phyloP scores from a whole-genome alignment of 345 rosid genomes.

The Psidium friedrichsthalianum region DNA sequence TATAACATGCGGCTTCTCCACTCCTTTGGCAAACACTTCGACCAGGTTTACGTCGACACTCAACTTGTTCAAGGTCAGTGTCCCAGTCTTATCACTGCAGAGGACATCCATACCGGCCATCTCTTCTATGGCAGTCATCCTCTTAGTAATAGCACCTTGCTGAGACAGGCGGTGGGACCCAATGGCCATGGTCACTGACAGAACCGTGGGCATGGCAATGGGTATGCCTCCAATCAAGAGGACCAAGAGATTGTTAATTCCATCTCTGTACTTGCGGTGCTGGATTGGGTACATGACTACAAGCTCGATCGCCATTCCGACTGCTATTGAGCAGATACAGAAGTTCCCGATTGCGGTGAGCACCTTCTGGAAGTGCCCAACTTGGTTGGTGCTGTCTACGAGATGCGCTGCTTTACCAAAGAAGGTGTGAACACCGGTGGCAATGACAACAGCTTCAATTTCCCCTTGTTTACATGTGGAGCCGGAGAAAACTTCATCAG shows the following conservation, averaged over 20 bases:
- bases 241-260: slow-evolving; percentile 75
- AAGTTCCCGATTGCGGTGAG: slow-evolving; percentile 81
- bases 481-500: slow-evolving; percentile 67
- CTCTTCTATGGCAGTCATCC: slow-evolving; percentile 91
- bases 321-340: slow-evolving; percentile 65
- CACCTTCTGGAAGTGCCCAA: slow-evolving; percentile 80
- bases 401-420: slow-evolving; percentile 92
- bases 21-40: slow-evolving; percentile 63
- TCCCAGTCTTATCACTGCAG: slow-evolving; percentile 85
- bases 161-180: slow-evolving; percentile 68
- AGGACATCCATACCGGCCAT: slow-evolving; percentile 95
- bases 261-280: slow-evolving; percentile 48
- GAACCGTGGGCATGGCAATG: slow-evolving; percentile 77
- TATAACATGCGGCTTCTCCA: slow-evolving; percentile 51
- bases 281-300: slow-evolving; percentile 83
- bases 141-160: slow-evolving; percentile 86
- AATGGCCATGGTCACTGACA: slow-evolving; percentile 87
- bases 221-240: slow-evolving; percentile 92
- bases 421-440: slow-evolving; percentile 83
- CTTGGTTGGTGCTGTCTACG: slow-evolving; percentile 78
- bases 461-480: slow-evolving; percentile 90
- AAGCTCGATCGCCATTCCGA: slow-evolving; percentile 60
- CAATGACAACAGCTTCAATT: slow-evolving; percentile 78
- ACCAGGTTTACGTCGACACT: slow-evolving; percentile 62
- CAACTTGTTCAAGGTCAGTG: slow-evolving; percentile 73